Evolutionary conservation across 768 basidiomycete species (phyloP).

Genomic region (Mycena epipterygia): DNA sequence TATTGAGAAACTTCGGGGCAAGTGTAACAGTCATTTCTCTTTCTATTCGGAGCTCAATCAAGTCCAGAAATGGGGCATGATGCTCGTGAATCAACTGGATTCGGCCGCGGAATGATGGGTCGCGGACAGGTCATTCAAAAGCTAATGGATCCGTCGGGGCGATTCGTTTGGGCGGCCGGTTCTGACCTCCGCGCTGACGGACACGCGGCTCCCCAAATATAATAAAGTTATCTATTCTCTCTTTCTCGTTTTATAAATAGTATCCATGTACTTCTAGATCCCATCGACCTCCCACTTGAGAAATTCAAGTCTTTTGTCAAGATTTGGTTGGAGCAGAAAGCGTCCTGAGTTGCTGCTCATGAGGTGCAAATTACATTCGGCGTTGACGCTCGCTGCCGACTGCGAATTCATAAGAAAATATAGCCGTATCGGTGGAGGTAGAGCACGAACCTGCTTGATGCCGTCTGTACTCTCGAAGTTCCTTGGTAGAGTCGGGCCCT

Average conservation of each 20-base stretch:
- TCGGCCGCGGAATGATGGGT: constrained; percentile 76
- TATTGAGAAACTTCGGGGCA: constrained; percentile 77
- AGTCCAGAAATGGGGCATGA: constrained; percentile 90
- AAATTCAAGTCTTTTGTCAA: too few relatives aligned
- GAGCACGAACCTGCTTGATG: constrained; percentile 67
- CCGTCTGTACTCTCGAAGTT: constrained; percentile 84
- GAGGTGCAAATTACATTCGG: constrained; percentile 63
- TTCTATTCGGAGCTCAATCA: neutral
- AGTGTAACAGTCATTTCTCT: neutral
- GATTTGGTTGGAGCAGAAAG: too few relatives aligned
- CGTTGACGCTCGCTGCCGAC: constrained; percentile 77
- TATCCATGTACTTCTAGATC: too few relatives aligned
- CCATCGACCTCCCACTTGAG: too few relatives aligned
- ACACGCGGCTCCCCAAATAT: constrained; percentile 89
- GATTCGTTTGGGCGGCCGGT: constrained; percentile 94
- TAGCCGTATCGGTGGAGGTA: neutral
- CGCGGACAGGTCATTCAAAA: constrained; percentile 94
- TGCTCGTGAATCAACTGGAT: constrained; percentile 72
- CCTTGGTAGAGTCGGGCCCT: constrained; percentile 87
- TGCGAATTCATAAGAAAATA: constrained; percentile 40
- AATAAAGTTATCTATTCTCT: constrained; percentile 35
- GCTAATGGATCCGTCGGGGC: constrained; percentile 73
- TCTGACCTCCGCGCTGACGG: constrained; percentile 93
- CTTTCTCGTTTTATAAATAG: neutral
- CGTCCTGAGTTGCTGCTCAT: neutral